These are phyloP conservation scores for Xylariaceae sp. DNA, from an alignment of 2,329 filamentous ascomycete species.

Conservation along the genomic window DNA sequence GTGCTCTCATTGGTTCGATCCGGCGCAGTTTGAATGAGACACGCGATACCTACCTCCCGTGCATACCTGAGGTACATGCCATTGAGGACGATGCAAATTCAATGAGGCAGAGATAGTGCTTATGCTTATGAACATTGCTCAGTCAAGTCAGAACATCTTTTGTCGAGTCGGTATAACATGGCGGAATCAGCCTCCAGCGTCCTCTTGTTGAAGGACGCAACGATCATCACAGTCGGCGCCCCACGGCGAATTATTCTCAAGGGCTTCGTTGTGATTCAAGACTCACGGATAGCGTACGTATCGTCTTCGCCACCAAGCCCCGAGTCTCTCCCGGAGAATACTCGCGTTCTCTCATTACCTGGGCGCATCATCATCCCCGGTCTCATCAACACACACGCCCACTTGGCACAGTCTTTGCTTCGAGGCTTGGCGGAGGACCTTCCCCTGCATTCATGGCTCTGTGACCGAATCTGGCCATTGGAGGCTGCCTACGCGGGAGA, in stretches of 20 bases:
- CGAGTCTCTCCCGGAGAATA: slow-evolving; percentile 21
- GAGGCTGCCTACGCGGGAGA: slow-evolving; percentile 20
- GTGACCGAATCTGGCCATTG: slow-evolving; percentile 36
- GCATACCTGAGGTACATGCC: too few relatives aligned
- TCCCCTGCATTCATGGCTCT: slow-evolving; percentile 40
- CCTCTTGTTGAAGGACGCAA: slow-evolving; percentile 41
- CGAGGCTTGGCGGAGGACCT: slow-evolving; percentile 41
- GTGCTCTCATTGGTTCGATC: too few relatives aligned
- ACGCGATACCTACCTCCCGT: too few relatives aligned
- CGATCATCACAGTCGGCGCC: slow-evolving; percentile 47
- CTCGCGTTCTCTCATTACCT: slow-evolving; percentile 24
- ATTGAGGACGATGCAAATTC: too few relatives aligned
- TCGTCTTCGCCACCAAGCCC: slow-evolving; percentile 29
- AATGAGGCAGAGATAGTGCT: too few relatives aligned
- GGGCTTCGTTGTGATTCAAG: slow-evolving; percentile 39
- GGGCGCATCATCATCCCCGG: slow-evolving; percentile 45
- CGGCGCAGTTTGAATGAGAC: too few relatives aligned
- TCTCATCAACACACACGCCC: slow-evolving; percentile 46
- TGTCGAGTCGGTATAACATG: background rate
- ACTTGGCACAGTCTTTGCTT: slow-evolving; percentile 43
- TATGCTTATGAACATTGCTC: too few relatives aligned
- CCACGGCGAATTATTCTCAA: slow-evolving; percentile 40
- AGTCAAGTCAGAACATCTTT: background rate
- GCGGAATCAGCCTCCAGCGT: background rate
- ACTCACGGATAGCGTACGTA: slow-evolving; percentile 36